Base-by-base conservation (phyloP, 345 rosid species). In the Citrus mangshanensis region DNA sequence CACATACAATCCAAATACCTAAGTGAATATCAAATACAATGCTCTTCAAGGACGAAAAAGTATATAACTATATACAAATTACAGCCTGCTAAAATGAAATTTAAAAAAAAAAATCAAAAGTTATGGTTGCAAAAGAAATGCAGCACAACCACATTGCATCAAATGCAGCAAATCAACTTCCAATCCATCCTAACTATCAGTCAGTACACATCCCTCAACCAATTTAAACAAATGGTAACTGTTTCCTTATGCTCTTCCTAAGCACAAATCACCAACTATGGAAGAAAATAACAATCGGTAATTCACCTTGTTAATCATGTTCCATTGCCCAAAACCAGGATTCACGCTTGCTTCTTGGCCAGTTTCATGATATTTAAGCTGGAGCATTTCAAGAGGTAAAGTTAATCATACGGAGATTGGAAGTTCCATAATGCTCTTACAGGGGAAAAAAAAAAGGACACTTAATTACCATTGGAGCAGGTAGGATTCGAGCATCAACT, bases 291-390 rank as follows among this genome's bases (percentile, higher is more conserved):
- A 68, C 34, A 64, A 68, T 46, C 0, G 34, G 4, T 37, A 9
- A 16, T 72, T 32, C 64, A 93, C 98, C 95, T 85, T 88, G 65
- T 90, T 77, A 0, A 87, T 92, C 97, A 95, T 95, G 56, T 92
- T 95, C 98, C 98, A 93, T n/a, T 81, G 86, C 22, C 98, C 98
- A 2, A 62, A n/a, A 0, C 19, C 22, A 10, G 97, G 99, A 76
- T 81, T 79, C 42, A 88, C 93, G 21, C 24, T 78, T 10, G 62
- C 1, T 59, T 92, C 92, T 58, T 38, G 74, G 2, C 97, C 94
- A 30, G 82, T 75, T 7, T 79, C 93, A 80, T 88, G 92, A 72
- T 92, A 93, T n/a, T 89, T 91, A 22, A 95, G 86, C 99, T 95
- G 86, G 76, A 79, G 16, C 28, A 68, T 8, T 69, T 5, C 0